Evolutionary conservation across 2,329 filamentous ascomycete genomes (phyloP), one percentile per base, ranked within the genome.

Genomic region (Dactylellina haptotyla): DNA sequence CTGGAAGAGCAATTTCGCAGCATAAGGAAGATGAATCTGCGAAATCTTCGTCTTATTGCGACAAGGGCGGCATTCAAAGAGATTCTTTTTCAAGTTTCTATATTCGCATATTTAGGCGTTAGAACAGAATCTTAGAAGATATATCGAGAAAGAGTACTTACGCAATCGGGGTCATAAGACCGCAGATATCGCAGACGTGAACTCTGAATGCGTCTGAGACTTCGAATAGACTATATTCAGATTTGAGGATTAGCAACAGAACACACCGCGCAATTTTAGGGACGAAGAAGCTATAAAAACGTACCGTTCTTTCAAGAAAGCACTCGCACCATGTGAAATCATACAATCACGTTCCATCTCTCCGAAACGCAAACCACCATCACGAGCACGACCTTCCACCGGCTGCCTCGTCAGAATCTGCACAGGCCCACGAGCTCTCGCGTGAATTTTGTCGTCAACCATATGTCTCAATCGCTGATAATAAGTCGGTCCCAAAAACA

Each of bases 341-440:
- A 99, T 99, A 82, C 95, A 99, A 87, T 99, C 96, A 84, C 96
- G 94, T 83, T 99, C 96, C 95, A 99, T 99, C 85, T 99, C 95
- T 89, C 95, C 95, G 88, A 99, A 99, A 80, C 96, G 94, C 46
- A 99, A 87, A 85, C 95, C 95, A 86, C 95, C 95, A 81, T 99
- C 96, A 82, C 96, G 86, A 2, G 95, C 95, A 87, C 96, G 91
- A 90, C 95, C 95, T 83, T 99, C 95, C 12, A 99, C 95, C 16
- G 95, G 95, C 82, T 99, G 95, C 67, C 96, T 87, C 1, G 95
- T 99, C 83, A 99, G 87, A 79, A 99, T 99, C 83, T 99, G 95
- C 20, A 97, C 91, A 0, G 95, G 95, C 34, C 96, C 95, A 80
- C 95, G 90, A 12, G 96, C 95, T 82, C 96, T 91, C n/a, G 95